A percentile compares a stretch with the other conserved stretches of the same genome.
phyloP scores from a whole-genome alignment of 2,329 filamentous ascomycete species.

The Colletotrichum melonis region DNA sequence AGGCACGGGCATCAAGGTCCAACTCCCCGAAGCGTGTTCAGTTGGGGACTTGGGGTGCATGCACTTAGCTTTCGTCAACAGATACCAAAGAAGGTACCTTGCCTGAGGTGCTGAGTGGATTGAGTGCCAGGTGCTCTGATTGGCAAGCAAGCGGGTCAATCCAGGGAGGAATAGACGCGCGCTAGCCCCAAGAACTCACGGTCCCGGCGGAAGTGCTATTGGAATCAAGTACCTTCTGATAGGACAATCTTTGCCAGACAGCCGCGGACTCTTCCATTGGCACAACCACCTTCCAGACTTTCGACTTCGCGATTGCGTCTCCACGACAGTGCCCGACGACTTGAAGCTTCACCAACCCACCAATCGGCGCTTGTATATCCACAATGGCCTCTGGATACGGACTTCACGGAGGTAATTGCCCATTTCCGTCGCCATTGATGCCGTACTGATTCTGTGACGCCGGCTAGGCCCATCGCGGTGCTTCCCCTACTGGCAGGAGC shows the following conservation, averaged over 20 bases:
- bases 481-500: conserved; percentile 99
- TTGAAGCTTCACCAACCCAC: conserved; percentile 33
- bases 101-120: not conserved
- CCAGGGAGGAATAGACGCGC: conserved; percentile 1
- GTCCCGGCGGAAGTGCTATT: not conserved
- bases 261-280: conserved; percentile 23
- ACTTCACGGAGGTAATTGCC: conserved; percentile 76
- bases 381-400: conserved; percentile 86
- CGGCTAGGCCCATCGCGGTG: conserved; percentile 76
- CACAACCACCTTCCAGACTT: conserved; percentile 7
- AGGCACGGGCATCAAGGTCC: conserved; percentile 5
- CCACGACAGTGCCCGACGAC: conserved; percentile 14
- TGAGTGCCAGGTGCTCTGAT: not conserved
- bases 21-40: not conserved
- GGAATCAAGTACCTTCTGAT: conserved; percentile 29
- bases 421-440: conserved; percentile 1
- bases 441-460: conserved; percentile 37
- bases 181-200: conserved; percentile 13
- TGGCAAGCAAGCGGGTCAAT: not conserved
- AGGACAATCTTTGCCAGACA: conserved; percentile 15
- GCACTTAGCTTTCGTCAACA: conserved; percentile 27
- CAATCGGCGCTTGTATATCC: conserved; percentile 42
- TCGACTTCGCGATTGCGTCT: conserved; percentile 18
- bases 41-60: not conserved
- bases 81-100: not conserved